Percentiles rank a stretch among this genome's conserved stretches.
These are phyloP conservation scores for Boletus vermiculosoides DNA, from an alignment of 768 basidiomycete species.

Conservation along the genomic window DNA sequence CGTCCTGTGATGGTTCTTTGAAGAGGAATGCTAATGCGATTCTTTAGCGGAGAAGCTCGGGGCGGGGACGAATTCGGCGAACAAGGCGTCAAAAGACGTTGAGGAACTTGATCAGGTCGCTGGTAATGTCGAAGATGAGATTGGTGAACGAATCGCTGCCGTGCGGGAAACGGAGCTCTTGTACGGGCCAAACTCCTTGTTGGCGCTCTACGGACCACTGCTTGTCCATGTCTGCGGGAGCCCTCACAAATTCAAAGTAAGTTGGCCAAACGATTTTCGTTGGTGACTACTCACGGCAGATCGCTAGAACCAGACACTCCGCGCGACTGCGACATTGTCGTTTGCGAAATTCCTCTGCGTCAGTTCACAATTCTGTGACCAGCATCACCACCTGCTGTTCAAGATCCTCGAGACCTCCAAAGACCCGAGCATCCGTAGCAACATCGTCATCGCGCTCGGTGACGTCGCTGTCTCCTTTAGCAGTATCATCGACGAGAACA, in stretches of 20 bases:
- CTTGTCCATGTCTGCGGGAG: conserved; percentile 88
- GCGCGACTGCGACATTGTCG: conserved; percentile 82
- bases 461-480: conserved; percentile 99
- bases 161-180: conserved; percentile 87
- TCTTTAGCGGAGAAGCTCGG: conserved; percentile 59
- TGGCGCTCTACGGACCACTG: conserved; percentile 87
- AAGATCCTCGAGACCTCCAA: conserved; percentile 90
- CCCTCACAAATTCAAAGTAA: conserved; percentile 87
- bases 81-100: conserved; percentile 50
- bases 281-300: conserved; percentile 6
- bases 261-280: not conserved
- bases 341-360: conserved; percentile 98
- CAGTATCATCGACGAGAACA: conserved; percentile 95
- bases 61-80: conserved; percentile 35
- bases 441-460: conserved; percentile 96
- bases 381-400: conserved; percentile 85
- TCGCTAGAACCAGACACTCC: conserved; percentile 75
- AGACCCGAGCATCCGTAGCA: conserved; percentile 88
- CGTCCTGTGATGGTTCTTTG: conserved; percentile 20
- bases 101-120: conserved; percentile 97
- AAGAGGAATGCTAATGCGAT: not conserved
- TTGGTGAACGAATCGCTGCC: conserved; percentile 84
- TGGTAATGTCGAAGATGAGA: conserved; percentile 97
- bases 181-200: conserved; percentile 75
- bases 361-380: conserved; percentile 90